Evolutionary conservation across 208 protist genomes (phyloP).

Genomic region (Herpetomonas samuelpessoai): DNA sequence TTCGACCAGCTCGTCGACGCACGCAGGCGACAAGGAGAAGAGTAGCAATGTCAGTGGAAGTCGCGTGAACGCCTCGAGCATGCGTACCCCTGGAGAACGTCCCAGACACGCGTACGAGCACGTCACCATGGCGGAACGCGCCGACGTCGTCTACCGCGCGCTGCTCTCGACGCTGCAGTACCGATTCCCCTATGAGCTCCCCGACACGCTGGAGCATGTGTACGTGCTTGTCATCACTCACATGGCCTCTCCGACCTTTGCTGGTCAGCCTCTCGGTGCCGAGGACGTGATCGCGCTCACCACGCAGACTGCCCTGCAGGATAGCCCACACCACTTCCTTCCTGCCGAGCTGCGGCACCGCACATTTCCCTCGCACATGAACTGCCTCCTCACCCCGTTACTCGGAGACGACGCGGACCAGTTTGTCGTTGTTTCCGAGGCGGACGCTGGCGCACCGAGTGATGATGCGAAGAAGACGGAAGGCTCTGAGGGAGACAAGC

Average conservation of each 20-base stretch:
- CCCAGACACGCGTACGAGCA: constrained; percentile 9
- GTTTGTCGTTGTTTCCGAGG: neutral
- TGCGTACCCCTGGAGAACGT: neutral
- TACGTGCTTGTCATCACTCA: constrained; percentile 70
- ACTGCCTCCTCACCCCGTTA: constrained; percentile 25
- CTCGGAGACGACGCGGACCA: neutral
- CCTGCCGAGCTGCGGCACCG: constrained; percentile 41
- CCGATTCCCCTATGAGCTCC: constrained; percentile 65
- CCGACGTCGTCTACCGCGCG: constrained; percentile 53
- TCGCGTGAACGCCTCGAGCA: too few relatives aligned
- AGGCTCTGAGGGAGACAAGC: neutral
- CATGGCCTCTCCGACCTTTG: constrained; percentile 27
- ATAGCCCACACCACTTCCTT: constrained; percentile 23
- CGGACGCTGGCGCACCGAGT: neutral
- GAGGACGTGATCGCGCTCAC: constrained; percentile 37
- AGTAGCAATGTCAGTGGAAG: neutral
- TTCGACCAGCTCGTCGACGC: neutral
- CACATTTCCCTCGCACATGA: constrained; percentile 66
- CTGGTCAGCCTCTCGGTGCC: constrained; percentile 21
- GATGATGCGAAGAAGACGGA: neutral
- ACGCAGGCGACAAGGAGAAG: neutral
- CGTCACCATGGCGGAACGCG: constrained; percentile 39
- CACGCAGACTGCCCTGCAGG: constrained; percentile 6
- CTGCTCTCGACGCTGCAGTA: constrained; percentile 38
- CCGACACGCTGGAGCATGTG: constrained; percentile 57